These are phyloP conservation scores for Syncephalastrum racemosum DNA, from an alignment of 371 early-diverging fungal genomes.

Conservation along the genomic window DNA sequence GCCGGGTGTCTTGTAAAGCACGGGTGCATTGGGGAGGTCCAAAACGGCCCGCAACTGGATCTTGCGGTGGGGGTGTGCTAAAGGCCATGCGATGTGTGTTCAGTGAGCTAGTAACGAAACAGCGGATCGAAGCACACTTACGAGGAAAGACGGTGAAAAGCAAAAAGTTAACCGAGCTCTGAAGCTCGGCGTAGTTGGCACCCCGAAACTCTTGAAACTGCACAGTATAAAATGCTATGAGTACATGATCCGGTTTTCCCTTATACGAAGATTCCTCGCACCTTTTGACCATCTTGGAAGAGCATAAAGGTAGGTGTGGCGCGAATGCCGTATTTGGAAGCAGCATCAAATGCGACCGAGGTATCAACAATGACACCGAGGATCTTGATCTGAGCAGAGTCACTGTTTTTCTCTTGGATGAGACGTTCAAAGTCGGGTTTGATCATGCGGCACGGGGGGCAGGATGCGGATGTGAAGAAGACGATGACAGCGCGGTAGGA, in stretches of 20 bases:
- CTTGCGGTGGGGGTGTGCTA: conserved; percentile 68
- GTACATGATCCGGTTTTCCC: background rate
- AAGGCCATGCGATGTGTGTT: background rate
- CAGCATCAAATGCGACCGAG: conserved; percentile 51
- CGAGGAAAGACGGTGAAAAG: conserved; percentile 70
- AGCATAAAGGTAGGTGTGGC: conserved; percentile 92
- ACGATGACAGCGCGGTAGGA: conserved; percentile 60
- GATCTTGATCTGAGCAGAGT: conserved; percentile 30
- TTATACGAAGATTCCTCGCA: background rate
- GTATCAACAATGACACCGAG: conserved; percentile 70
- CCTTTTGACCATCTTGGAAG: conserved; percentile 66
- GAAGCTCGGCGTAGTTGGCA: conserved; percentile 64
- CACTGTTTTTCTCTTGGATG: conserved; percentile 45
- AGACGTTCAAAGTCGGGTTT: conserved; percentile 69
- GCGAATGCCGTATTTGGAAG: conserved; percentile 53
- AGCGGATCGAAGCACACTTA: conserved; percentile 25
- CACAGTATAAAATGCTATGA: background rate
- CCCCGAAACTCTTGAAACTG: conserved; percentile 64
- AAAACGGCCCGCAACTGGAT: conserved; percentile 35
- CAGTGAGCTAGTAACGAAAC: background rate
- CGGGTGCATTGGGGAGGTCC: conserved; percentile 47
- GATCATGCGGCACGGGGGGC: conserved; percentile 74
- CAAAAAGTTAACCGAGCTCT: conserved; percentile 60
- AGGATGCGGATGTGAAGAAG: conserved; percentile 74
- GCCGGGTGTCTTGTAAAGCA: conserved; percentile 52